Percentiles rank a stretch among this genome's conserved stretches.
Evolutionary conservation across 2,329 filamentous ascomycete genomes (phyloP).

Genomic region (Calonectria crousiana): DNA sequence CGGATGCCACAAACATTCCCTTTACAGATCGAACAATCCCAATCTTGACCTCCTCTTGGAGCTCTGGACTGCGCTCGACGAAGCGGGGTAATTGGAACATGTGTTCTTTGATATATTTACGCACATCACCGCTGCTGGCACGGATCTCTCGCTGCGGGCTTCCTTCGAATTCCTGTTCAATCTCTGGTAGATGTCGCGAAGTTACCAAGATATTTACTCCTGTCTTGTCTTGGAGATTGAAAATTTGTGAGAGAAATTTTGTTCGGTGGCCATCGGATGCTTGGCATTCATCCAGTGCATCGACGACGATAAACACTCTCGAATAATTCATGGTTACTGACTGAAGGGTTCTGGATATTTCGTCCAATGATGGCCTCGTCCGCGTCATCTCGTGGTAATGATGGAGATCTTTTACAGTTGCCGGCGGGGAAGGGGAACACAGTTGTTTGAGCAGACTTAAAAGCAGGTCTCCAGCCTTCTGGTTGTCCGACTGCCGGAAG

Average conservation of each 20-base stretch:
- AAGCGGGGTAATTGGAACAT: background rate
- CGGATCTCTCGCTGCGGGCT: constrained; percentile 25
- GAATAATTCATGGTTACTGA: background rate
- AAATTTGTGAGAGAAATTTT: constrained; percentile 5
- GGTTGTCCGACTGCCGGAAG: background rate
- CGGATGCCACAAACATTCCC: background rate
- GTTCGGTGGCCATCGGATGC: background rate
- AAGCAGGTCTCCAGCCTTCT: background rate
- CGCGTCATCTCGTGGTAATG: background rate
- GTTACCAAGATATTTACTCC: constrained; percentile 38
- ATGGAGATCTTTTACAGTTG: background rate
- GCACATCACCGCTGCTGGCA: constrained; percentile 30
- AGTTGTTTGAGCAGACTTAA: background rate
- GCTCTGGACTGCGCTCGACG: background rate
- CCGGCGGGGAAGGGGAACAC: background rate
- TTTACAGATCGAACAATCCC: background rate
- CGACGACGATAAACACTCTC: constrained; percentile 32
- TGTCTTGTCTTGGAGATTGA: background rate
- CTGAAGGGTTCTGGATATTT: background rate
- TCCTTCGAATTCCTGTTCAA: constrained; percentile 14
- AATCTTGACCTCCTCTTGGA: background rate
- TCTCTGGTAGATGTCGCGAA: constrained; percentile 35
- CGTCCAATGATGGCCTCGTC: background rate
- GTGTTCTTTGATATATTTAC: constrained; percentile 13
- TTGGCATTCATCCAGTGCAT: constrained; percentile 44